Base-by-base conservation (phyloP, 805 yeast species). In the Metschnikowia proteae region DNA sequence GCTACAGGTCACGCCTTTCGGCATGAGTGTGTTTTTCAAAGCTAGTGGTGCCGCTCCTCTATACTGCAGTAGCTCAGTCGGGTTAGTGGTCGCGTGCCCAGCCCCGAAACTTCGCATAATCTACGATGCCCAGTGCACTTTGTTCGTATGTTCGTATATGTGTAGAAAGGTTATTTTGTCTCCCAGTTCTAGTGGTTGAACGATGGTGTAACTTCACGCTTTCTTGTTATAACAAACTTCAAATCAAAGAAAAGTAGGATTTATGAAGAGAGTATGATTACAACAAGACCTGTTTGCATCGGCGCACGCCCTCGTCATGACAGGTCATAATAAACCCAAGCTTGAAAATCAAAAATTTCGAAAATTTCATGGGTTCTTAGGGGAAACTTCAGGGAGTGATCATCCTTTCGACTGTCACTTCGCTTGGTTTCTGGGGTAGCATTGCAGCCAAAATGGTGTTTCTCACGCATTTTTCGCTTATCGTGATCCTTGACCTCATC, bases 391-490 rank as follows among this genome's bases (percentile, higher is more conserved):
- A 17, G 17, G 17, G 17, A 17, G 17, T 17, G 17, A 1, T 17
- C 17, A 17, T 17, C 17, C 17, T 17, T 17, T 17, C 17, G 17
- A 17, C 17, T 17, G 17, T 17, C 17, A 25, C 10, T 13, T n/a
- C 26, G 33, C 11, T 9, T 6, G 17, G 28, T 8, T 23, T 6
- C 22, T 22, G 34, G 17, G 43, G 10, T 38, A 3, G 13, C 28
- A 6, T 42, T 32, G 37, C 10, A 26, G 8, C 9, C 23, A n/a
- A 17, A 26, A 22, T 13, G 4, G 31, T 17, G 25, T n/a, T 30
- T 37, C 33, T 42, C 38, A 27, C 45, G 38, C 45, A 34, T 33
- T 43, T 43, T 43, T 34, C 29, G 45, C 31, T 33, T 34, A 43
- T 43, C 38, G 26, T 33, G 38, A 43, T 43, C 29, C 13, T 11